phyloP scores from a whole-genome alignment of 2,329 filamentous ascomycete genomes.

The Calonectria pseudoturangicola region DNA sequence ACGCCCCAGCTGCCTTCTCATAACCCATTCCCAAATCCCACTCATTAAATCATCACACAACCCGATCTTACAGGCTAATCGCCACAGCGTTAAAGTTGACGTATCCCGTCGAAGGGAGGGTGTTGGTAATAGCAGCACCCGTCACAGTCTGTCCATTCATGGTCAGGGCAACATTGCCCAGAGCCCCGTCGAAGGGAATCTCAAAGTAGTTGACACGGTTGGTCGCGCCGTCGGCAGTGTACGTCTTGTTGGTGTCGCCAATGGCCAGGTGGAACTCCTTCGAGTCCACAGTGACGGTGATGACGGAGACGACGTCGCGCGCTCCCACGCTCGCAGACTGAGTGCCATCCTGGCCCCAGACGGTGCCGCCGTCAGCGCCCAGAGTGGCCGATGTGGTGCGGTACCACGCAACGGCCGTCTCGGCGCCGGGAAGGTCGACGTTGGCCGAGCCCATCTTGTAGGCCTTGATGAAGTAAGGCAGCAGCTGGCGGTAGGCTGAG shows the following conservation, averaged over 20 bases:
- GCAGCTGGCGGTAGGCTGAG: constrained; percentile 67
- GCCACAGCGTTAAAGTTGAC: constrained; percentile 52
- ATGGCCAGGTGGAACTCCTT: constrained; percentile 55
- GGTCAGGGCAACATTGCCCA: constrained; percentile 45
- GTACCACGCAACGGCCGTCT: constrained; percentile 59
- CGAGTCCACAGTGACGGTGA: constrained; percentile 56
- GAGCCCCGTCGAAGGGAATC: constrained; percentile 45
- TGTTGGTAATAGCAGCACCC: constrained; percentile 44
- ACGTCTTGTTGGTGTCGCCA: constrained; percentile 51
- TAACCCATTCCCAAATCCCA: background rate
- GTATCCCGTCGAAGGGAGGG: constrained; percentile 44
- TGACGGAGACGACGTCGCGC: constrained; percentile 59
- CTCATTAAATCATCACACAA: constrained; percentile 10
- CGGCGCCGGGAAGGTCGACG: constrained; percentile 51
- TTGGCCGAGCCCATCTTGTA: constrained; percentile 66
- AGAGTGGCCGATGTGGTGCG: constrained; percentile 53
- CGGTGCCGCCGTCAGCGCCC: constrained; percentile 58
- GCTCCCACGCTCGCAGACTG: constrained; percentile 49
- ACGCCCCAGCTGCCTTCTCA: background rate
- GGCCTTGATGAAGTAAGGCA: constrained; percentile 69
- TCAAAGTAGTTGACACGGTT: constrained; percentile 49
- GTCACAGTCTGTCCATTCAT: constrained; percentile 44
- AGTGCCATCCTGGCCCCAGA: constrained; percentile 53
- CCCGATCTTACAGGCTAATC: constrained; percentile 40
- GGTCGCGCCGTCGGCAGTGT: constrained; percentile 42